A percentile compares a stretch with the other conserved stretches of the same genome.
Conservation (phyloP, 371 early-diverging fungal genomes). For the Aphelidium insulamus region DNA sequence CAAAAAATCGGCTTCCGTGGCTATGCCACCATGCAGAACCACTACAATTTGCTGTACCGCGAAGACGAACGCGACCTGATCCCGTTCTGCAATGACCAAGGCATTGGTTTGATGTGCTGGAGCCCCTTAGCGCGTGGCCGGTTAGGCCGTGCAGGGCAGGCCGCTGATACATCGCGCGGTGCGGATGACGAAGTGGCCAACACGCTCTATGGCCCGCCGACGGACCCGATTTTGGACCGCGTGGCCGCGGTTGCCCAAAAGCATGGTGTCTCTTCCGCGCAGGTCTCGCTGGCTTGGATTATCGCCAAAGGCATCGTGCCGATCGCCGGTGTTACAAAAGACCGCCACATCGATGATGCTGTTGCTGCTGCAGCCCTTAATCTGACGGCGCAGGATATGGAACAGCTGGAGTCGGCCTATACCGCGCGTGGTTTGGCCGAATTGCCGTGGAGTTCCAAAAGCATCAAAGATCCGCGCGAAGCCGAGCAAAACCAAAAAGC, state of each 20-base stretch:
- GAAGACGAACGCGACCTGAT: slow-evolving; percentile 36
- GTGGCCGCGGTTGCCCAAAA: slow-evolving; percentile 18
- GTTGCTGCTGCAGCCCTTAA: slow-evolving; percentile 10
- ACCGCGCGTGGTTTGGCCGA: no score
- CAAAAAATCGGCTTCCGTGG: slow-evolving; percentile 24
- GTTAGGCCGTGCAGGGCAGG: no score
- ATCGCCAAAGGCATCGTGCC: slow-evolving; percentile 14
- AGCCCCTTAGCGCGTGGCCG: slow-evolving; percentile 22
- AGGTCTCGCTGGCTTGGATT: slow-evolving; percentile 24
- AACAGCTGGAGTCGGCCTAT: slow-evolving; percentile 9
- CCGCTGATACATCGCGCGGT: no score
- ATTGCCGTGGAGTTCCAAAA: no score
- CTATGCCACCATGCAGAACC: slow-evolving; percentile 23
- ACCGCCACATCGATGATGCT: slow-evolving; percentile 11
- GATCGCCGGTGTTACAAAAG: slow-evolving; percentile 14
- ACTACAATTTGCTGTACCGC: slow-evolving; percentile 25
- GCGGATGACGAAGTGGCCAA: no score
- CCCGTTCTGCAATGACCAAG: slow-evolving; percentile 17
- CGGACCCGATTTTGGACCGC: slow-evolving; percentile 11
- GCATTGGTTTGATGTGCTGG: slow-evolving; percentile 23
- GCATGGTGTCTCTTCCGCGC: slow-evolving; percentile 10
- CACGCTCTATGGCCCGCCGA: no score
- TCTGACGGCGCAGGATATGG: slow-evolving; percentile 14
- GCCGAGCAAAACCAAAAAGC: no score
- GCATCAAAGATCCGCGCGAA: no score